Base-by-base conservation (phyloP, 768 basidiomycete genomes). In the Suillus sp. region DNA sequence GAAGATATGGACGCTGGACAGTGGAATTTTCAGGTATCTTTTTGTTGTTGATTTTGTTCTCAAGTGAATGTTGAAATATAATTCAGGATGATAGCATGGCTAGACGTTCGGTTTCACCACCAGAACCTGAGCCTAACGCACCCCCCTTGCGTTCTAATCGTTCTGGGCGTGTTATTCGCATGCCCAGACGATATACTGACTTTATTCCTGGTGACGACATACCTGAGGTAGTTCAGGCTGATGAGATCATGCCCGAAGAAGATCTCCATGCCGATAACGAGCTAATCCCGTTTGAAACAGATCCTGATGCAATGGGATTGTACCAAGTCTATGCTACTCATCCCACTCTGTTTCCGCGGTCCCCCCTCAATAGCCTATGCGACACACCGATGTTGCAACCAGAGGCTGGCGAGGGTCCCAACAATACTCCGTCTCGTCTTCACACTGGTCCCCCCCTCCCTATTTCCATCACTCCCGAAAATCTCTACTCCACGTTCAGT, bases 181-280 rank as follows among this genome's bases (percentile, higher is more conserved):
- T 64, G 38, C 63, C 63, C 25, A 37, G 8, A 27, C 16, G 25
- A 32, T 64, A 45, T 16, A 7, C 2, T 2, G 56, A 65, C 20
- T 65, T 57, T 13, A 2, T 65, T 25, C 64, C 64, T n/a, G 61
- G 48, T 7, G 7, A 27, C 0, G 27, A 27, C 3, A 4, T 50
- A 20, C 40, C 40, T 20, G 40, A 42, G 0, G 40, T 20, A 16
- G 4, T 3, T 27, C 16, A 1, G 3, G 1, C 25, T 4, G 7
- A 50, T 7, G 48, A 30, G 3, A 6, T 50, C 3, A 4, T 27
- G 14, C 2, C 48, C 1, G 16, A 50, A 18, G 48, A 27, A 3
- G 8, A 40, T 4, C 16, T 16, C 18, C 43, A 45, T 1, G 10
- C 1, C 1, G 43, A n/a, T n/a, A 45, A 45, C 0, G 20, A 22